phyloP scores from a whole-genome alignment of 768 basidiomycete species.

The Lactarius sp. region DNA sequence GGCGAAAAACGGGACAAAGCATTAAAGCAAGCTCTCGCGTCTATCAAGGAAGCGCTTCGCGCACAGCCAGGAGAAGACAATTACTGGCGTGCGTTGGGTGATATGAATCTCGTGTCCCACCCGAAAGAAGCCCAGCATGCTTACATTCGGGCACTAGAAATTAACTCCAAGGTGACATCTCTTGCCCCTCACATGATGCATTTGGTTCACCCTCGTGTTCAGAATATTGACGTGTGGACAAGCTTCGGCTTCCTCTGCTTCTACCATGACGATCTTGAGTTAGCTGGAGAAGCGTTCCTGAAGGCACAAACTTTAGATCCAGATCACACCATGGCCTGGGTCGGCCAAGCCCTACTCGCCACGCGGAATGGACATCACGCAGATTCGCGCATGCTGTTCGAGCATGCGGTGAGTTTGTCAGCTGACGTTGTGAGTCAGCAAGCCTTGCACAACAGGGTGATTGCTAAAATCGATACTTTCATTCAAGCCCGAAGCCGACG shows the following conservation, averaged over 20 bases:
- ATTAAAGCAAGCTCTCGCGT: slow-evolving; percentile 43
- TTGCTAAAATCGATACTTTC: slow-evolving; percentile 15
- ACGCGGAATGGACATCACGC: slow-evolving; percentile 48
- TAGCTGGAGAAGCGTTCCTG: slow-evolving; percentile 82
- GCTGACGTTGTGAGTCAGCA: slow-evolving; percentile 48
- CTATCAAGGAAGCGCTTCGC: slow-evolving; percentile 66
- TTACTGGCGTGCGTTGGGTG: slow-evolving; percentile 83
- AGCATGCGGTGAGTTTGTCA: slow-evolving; percentile 63
- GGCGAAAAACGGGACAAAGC: slow-evolving; percentile 33
- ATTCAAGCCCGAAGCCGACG: slow-evolving; percentile 70
- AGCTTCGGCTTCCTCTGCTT: slow-evolving; percentile 87
- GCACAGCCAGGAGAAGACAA: slow-evolving; percentile 63
- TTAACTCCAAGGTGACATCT: slow-evolving; percentile 67
- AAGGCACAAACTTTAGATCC: slow-evolving; percentile 90
- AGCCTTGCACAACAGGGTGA: slow-evolving; percentile 1
- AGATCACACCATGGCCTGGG: slow-evolving; percentile 84
- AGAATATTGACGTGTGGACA: slow-evolving; percentile 79
- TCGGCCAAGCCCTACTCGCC: slow-evolving; percentile 80
- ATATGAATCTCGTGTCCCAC: slow-evolving; percentile 59
- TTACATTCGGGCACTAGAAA: slow-evolving; percentile 82
- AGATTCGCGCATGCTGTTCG: slow-evolving; percentile 65
- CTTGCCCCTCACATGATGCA: slow-evolving; percentile 8
- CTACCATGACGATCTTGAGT: slow-evolving; percentile 66
- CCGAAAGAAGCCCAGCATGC: slow-evolving; percentile 84
- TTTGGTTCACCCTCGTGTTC: slow-evolving; percentile 7